These are phyloP conservation scores for Cucurbita argyrosperma DNA, from an alignment of 306 rosid genomes.

Conservation along the genomic window DNA sequence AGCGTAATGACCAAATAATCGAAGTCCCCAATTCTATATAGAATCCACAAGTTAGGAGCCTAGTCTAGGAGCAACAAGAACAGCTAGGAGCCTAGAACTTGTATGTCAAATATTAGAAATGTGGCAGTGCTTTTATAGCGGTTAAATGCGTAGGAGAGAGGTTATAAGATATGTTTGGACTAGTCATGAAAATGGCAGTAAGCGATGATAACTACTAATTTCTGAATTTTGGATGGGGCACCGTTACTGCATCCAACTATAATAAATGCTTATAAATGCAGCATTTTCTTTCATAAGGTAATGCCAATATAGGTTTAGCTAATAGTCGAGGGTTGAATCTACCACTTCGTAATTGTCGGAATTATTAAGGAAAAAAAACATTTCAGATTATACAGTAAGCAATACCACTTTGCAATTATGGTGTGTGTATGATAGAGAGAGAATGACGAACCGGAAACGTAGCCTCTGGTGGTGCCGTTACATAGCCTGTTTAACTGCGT, in stretches of 20 bases:
- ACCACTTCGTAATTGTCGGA: not conserved
- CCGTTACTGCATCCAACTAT: not conserved
- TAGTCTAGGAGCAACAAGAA: not conserved
- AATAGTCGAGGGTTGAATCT: not conserved
- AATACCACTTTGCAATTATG: not conserved
- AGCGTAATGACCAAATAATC: not conserved
- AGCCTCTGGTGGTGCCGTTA: conserved; percentile 10
- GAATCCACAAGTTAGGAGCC: not conserved
- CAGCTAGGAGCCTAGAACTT: not conserved
- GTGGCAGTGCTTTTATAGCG: not conserved
- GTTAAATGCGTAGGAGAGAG: not conserved
- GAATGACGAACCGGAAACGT: conserved; percentile 28
- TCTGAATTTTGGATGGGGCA: not conserved
- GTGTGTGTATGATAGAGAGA: not conserved
- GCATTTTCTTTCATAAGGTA: not conserved
- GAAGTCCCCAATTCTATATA: not conserved
- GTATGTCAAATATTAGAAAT: not conserved
- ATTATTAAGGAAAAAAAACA: too few relatives aligned
- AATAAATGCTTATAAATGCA: not conserved
- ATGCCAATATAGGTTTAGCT: not conserved
- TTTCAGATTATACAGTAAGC: not conserved
- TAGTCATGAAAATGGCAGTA: too few relatives aligned
- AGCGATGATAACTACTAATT: not conserved
- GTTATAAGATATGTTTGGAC: not conserved
- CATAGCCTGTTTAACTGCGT: conserved; percentile 43